These are phyloP conservation scores for Gymnopilus junonius DNA, from an alignment of 768 basidiomycete species.

Conservation along the genomic window DNA sequence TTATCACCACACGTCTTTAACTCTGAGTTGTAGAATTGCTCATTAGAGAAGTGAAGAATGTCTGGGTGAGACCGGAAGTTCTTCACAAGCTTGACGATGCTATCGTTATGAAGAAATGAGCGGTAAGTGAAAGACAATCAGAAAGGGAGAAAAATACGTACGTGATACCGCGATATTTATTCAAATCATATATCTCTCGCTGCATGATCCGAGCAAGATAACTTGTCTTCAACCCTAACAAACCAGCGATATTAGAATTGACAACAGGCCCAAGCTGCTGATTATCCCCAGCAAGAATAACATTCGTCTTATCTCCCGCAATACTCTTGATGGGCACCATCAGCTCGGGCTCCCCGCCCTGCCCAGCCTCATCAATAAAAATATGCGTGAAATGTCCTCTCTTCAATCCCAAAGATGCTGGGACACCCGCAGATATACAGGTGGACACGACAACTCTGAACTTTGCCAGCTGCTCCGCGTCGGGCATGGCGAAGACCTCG, in stretches of 20 bases:
- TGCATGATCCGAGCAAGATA: constrained; percentile 57
- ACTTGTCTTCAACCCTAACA: constrained; percentile 54
- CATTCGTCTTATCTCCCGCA: constrained; percentile 48
- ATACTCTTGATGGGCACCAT: constrained; percentile 60
- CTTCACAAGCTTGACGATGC: constrained; percentile 62
- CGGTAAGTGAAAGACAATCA: not conserved
- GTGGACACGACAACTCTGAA: constrained; percentile 63
- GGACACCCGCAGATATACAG: constrained; percentile 55
- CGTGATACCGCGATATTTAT: constrained; percentile 42
- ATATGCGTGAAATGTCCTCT: constrained; percentile 64
- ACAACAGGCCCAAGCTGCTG: constrained; percentile 67
- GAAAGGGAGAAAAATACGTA: constrained; percentile 21
- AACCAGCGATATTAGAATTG: constrained; percentile 46
- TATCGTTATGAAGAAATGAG: constrained; percentile 23
- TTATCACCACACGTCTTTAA: constrained; percentile 50
- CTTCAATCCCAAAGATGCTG: constrained; percentile 49
- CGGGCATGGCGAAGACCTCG: constrained; percentile 49
- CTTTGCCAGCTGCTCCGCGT: constrained; percentile 37
- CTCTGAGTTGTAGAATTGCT: constrained; percentile 58
- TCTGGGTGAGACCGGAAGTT: constrained; percentile 61
- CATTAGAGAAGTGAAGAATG: constrained; percentile 61
- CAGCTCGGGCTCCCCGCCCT: constrained; percentile 62
- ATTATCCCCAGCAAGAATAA: constrained; percentile 64
- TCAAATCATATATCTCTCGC: constrained; percentile 38
- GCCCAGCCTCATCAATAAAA: constrained; percentile 69